Evolutionary conservation across 108 stramenopile genomes (phyloP).

Genomic region (Skeletonema costatum): DNA sequence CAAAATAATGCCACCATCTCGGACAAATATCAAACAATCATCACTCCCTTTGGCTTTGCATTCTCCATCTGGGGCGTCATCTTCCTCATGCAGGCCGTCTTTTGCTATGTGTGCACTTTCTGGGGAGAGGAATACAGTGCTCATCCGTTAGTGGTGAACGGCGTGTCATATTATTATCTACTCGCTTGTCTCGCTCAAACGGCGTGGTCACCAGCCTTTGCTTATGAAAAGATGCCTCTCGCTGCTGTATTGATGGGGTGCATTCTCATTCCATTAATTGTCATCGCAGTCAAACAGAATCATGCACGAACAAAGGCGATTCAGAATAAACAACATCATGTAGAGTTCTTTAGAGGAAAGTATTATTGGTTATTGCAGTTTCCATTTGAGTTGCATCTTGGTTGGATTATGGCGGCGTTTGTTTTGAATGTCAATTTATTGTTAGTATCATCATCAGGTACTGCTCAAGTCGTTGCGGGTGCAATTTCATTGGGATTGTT

Average conservation of each 20-base stretch:
- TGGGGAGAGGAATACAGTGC: constrained; percentile 17
- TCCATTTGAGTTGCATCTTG: constrained; percentile 38
- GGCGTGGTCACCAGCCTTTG: constrained; percentile 71
- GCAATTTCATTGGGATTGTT: constrained; percentile 46
- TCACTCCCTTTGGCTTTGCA: constrained; percentile 74
- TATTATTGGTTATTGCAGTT: constrained; percentile 61
- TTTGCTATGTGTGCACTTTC: constrained; percentile 46
- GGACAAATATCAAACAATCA: constrained; percentile 80
- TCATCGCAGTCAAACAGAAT: constrained; percentile 16
- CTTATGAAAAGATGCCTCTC: constrained; percentile 55
- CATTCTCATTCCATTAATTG: constrained; percentile 44
- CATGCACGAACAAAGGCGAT: background rate
- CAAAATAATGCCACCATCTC: constrained; percentile 38
- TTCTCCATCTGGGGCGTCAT: constrained; percentile 87
- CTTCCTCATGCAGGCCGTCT: constrained; percentile 68
- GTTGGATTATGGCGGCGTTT: constrained; percentile 37
- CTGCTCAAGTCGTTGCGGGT: constrained; percentile 46
- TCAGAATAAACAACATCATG: too few species aligned
- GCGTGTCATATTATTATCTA: constrained; percentile 63
- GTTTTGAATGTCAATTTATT: constrained; percentile 30
- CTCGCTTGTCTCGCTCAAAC: constrained; percentile 59
- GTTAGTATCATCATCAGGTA: constrained; percentile 12
- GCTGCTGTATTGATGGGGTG: constrained; percentile 53
- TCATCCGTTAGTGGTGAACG: constrained; percentile 40
- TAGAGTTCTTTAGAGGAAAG: background rate